Conservation (phyloP, 768 basidiomycete genomes). For the Russula lepida region DNA sequence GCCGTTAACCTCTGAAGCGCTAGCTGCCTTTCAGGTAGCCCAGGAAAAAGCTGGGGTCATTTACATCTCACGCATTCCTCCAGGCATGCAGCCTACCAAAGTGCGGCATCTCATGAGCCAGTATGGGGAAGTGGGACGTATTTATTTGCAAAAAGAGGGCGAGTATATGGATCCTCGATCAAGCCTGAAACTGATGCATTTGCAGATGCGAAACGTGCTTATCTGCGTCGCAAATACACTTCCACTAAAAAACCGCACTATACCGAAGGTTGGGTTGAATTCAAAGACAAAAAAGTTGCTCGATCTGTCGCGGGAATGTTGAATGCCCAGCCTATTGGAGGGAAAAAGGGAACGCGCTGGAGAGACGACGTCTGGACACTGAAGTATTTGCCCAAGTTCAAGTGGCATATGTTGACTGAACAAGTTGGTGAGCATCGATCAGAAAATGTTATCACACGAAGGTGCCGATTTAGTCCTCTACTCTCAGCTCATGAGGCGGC, state of each 20-base stretch:
- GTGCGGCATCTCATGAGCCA: conserved; percentile 87
- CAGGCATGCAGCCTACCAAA: conserved; percentile 95
- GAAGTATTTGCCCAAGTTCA: conserved; percentile 97
- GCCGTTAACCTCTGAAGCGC: conserved; percentile 64
- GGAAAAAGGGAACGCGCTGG: conserved; percentile 85
- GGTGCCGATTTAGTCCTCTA: not conserved
- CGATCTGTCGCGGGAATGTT: conserved; percentile 89
- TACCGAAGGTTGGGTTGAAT: conserved; percentile 98
- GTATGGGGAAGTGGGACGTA: conserved; percentile 84
- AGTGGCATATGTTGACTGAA: conserved; percentile 98
- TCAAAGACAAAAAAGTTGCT: conserved; percentile 88
- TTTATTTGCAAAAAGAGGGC: conserved; percentile 94
- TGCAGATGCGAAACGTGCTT: conserved; percentile 78
- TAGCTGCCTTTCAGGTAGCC: conserved; percentile 64
- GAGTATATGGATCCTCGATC: conserved; percentile 16
- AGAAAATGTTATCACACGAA: not conserved
- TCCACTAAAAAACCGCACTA: conserved; percentile 81
- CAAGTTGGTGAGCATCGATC: conserved; percentile 73
- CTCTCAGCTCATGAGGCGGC: conserved; percentile 84
- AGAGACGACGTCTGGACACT: conserved; percentile 99
- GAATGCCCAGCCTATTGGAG: conserved; percentile 92
- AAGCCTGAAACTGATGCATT: not conserved
- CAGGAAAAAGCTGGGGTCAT: conserved; percentile 78
- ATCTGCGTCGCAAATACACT: conserved; percentile 72
- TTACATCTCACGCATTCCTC: conserved; percentile 94